A percentile compares a stretch with the other conserved stretches of the same genome.
Conservation (phyloP, 345 rosid genomes). For the Arabidopsis suecica region DNA sequence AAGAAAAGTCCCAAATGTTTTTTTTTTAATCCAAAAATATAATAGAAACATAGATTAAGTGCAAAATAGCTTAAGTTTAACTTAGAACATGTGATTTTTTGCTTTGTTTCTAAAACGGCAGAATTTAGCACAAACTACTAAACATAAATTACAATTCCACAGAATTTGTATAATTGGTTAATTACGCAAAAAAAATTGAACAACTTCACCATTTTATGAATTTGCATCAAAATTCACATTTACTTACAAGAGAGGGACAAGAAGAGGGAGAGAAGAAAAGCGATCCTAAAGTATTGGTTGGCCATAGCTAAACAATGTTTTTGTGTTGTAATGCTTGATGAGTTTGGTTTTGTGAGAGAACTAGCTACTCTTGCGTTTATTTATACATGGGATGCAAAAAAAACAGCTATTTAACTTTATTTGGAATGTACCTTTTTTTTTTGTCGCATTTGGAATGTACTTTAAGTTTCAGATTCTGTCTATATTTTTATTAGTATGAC, state of each 20-base stretch:
- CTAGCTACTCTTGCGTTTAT: not conserved
- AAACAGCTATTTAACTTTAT: not conserved
- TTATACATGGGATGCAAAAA: not conserved
- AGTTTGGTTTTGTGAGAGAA: not conserved
- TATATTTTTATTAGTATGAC: not conserved
- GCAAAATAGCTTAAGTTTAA: not conserved
- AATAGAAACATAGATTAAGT: no score
- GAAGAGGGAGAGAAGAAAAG: not conserved
- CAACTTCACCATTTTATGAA: not conserved
- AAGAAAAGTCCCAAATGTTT: not conserved
- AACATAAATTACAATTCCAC: not conserved
- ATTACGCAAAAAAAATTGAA: not conserved
- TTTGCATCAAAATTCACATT: not conserved
- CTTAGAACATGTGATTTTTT: not conserved
- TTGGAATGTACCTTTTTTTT: no score
- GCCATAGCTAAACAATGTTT: not conserved
- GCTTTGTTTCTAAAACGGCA: not conserved
- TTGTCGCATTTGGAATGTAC: no score
- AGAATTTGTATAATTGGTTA: not conserved
- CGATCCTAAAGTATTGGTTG: not conserved
- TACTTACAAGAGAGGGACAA: constrained; percentile 5
- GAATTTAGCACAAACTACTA: not conserved
- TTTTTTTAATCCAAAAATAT: no score
- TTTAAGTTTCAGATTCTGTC: not conserved
- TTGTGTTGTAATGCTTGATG: not conserved